These are phyloP conservation scores for Chimonanthus salicifolius DNA, from an alignment of 164 flowering plant genomes.

Conservation along the genomic window DNA sequence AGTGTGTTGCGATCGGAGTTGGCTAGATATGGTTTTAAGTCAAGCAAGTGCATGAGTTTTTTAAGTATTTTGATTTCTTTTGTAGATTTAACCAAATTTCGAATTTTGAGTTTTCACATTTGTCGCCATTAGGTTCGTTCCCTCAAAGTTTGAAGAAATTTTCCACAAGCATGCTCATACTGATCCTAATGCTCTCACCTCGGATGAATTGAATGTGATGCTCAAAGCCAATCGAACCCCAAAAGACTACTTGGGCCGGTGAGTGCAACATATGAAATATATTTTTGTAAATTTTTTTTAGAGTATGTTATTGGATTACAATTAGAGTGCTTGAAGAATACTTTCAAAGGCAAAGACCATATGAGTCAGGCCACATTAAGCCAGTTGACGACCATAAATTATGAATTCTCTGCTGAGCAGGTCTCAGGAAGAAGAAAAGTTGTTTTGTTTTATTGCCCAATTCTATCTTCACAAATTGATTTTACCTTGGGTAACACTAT, in stretches of 20 bases:
- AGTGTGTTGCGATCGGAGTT: background rate
- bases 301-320: background rate
- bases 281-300: background rate
- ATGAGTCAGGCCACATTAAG: no score
- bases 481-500: no score
- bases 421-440: no score
- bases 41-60: background rate
- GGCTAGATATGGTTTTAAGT: background rate
- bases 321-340: no score
- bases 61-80: background rate
- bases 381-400: no score
- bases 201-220: conserved; percentile 50
- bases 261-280: background rate
- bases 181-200: conserved; percentile 47
- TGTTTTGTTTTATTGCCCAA: no score
- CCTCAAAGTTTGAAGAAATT: conserved; percentile 64
- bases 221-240: conserved; percentile 67
- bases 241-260: conserved; percentile 73
- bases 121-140: conserved; percentile 33
- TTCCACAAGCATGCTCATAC: conserved; percentile 58
- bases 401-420: no score
- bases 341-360: no score
- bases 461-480: no score
- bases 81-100: background rate
- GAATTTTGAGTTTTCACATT: background rate